Base-by-base conservation (phyloP, 2,329 filamentous ascomycete species). In the Fusarium falciforme region DNA sequence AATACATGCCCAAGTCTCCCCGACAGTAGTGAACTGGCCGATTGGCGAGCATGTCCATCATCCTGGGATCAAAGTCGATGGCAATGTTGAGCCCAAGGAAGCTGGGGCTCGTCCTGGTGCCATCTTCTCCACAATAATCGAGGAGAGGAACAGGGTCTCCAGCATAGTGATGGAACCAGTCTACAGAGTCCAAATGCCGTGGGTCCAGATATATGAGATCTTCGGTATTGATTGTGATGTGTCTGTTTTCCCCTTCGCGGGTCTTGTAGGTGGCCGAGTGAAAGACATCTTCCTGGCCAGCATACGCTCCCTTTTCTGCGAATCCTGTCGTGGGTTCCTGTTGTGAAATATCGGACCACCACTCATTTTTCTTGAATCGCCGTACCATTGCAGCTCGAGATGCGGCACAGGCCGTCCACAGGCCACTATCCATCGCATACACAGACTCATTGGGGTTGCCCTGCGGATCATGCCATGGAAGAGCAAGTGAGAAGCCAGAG, bases 191-290 rank as follows among this genome's bases (percentile, higher is more conserved):
- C 4, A 72, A 8, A 12, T 64, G 25, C 0, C 69, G 59, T 22
- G 68, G 57, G 5, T 67, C 71, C 1, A 74, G 3, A 6, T 74
- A 59, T 1, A 64, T 16, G 4, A 74, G 71, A 22, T 74, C 71
- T 5, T 36, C 33, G 6, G 38, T 22, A 11, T 25, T 29, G 11
- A 74, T 64, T 14, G 71, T 73, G 27, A 74, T 70, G 2, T 74
- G 55, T 6, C 44, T 64, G 11, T 17, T n/a, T 3, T 8, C 12
- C 1, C 38, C 55, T 5, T 66, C 36, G 1, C 25, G 6, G 2
- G 64, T 68, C 22, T 10, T 27, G 27, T 74, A 74, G 6, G 61
- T 72, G 12, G 64, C 71, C 1, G 71, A 61, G 5, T 74, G 71
- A 14, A 61, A 10, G 2, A 11, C n/a, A 4, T 11, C 68, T 6